Conservation (phyloP, 192 early-diverging fungal genomes). For the Umbelopsis isabellina region DNA sequence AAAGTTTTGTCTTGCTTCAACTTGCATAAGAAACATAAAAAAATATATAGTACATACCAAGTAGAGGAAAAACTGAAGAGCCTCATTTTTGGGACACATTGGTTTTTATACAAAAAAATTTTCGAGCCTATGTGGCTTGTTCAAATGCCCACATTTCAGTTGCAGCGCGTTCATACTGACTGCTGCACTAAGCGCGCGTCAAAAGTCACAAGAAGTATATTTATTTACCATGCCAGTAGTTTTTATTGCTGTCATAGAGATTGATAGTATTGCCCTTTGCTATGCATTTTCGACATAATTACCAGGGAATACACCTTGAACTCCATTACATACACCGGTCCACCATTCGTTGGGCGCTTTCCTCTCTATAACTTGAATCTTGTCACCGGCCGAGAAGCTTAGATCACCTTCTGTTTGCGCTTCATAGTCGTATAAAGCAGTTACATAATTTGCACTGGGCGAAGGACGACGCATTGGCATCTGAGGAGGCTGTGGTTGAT, state of each 20-base stretch:
- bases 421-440: constrained; percentile 79
- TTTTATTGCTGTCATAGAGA: too few relatives aligned
- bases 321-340: constrained; percentile 71
- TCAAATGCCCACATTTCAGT: too few relatives aligned
- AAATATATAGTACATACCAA: background rate
- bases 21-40: background rate
- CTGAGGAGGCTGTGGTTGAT: constrained; percentile 34
- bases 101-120: background rate
- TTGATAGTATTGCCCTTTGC: too few relatives aligned
- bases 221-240: too few relatives aligned
- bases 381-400: constrained; percentile 69
- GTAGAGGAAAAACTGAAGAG: background rate
- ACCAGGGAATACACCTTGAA: constrained; percentile 74
- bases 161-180: too few relatives aligned
- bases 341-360: constrained; percentile 77
- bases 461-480: constrained; percentile 37
- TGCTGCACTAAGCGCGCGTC: too few relatives aligned
- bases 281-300: constrained; percentile 31
- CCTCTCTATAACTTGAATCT: constrained; percentile 68
- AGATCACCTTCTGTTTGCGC: constrained; percentile 76
- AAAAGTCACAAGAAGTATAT: too few relatives aligned
- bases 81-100: too few relatives aligned
- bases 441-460: constrained; percentile 47
- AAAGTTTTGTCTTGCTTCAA: background rate
- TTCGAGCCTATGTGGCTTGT: background rate